Base-by-base conservation (phyloP, 768 basidiomycete species). In the Lentinula sp. region DNA sequence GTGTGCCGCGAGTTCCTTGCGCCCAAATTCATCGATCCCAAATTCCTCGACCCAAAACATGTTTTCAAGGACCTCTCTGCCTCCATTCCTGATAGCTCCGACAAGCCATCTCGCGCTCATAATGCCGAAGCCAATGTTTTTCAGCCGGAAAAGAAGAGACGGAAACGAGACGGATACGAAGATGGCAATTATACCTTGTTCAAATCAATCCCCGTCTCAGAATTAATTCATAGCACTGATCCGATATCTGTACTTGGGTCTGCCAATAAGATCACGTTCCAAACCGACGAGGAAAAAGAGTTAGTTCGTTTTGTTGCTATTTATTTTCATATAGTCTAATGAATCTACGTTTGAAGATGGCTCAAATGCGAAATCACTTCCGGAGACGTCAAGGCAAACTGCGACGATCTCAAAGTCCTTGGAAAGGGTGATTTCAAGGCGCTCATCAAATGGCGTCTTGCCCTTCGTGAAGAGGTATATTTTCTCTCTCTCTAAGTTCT, bases 371-470 rank as follows among this genome's bases (percentile, higher is more conserved):
- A 84, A 53, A 75, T 88, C 60, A 97, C 93, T 20, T 89, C 90
- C 2, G 70, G 78, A 0, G 96, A 98, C 57, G 77, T 98, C 64
- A 84, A 85, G 70, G 78, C 81, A n/a, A 93, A 91, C 71, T 90
- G 88, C 65, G 84, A 87, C 20, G 97, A 99, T 79, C 79, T 99
- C 65, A 98, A 96, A 72, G 97, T 99, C 4, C 77, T 99, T 37
- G 97, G 97, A 37, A 99, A 98, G 76, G 91, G 95, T 33, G 97
- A 99, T 70, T 99, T 99, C 79, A 98, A 98, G 72, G 69, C 82
- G 8, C 76, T 99, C 59, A 78, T 98, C 61, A 98, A 89, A 76
- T 99, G 96, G 96, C 83, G 97, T 54, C 73, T 85, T 46, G 84
- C 86, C 5, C 77, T 98, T 36, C 88, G 97, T 33, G 87, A 98